These are phyloP conservation scores for Parafenestella ontariensis DNA, from an alignment of 2,329 filamentous ascomycete genomes.

Conservation along the genomic window DNA sequence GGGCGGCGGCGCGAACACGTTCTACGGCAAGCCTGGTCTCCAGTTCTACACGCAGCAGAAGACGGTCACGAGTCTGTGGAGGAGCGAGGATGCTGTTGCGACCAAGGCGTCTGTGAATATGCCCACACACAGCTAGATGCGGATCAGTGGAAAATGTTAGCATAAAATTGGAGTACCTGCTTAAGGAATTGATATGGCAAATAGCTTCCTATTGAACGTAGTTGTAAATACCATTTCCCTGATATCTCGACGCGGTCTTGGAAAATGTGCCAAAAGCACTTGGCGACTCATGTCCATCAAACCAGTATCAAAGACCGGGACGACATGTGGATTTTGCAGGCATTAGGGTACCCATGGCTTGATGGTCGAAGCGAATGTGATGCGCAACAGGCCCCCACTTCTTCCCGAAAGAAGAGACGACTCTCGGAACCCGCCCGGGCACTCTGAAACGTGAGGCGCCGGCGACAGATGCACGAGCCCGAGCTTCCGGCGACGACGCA, in stretches of 20 bases:
- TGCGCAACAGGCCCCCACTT: not conserved
- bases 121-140: conserved; percentile 67
- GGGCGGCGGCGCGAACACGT: conserved; percentile 89
- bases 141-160: not conserved
- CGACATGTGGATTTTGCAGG: too few species aligned
- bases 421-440: not conserved
- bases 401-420: not conserved
- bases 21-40: conserved; percentile 92
- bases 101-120: conserved; percentile 88
- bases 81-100: conserved; percentile 80
- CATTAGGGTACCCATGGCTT: too few species aligned
- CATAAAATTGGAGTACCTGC: conserved; percentile 1
- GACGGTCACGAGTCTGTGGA: conserved; percentile 95
- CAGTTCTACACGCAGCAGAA: conserved; percentile 97
- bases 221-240: not conserved
- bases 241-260: not conserved
- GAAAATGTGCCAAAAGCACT: not conserved
- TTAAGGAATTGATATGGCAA: not conserved
- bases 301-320: not conserved
- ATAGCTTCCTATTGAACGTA: too few species aligned
- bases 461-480: not conserved
- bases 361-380: not conserved
- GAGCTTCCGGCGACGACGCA: not conserved
- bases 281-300: not conserved
- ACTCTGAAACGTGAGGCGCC: conserved; percentile 1